phyloP scores from a whole-genome alignment of 805 yeast genomes.

The Wilhelminamyces savonicus region DNA sequence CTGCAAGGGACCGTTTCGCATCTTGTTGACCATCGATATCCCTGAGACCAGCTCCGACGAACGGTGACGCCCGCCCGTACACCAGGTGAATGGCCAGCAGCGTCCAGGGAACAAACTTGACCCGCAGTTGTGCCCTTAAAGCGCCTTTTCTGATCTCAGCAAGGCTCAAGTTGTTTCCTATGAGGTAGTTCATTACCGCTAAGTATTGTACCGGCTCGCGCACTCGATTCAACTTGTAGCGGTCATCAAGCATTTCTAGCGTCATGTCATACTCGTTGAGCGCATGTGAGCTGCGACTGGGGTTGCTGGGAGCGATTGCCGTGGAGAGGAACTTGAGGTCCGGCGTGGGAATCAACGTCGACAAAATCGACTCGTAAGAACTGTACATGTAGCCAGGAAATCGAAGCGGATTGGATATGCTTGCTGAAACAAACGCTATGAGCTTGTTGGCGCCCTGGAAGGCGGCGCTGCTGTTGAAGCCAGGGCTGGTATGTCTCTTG shows the following conservation, averaged over 20 bases:
- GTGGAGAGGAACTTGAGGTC: conserved; percentile 63
- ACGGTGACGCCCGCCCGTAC: conserved; percentile 68
- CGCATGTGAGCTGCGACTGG: conserved; percentile 28
- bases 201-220: conserved; percentile 44
- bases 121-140: conserved; percentile 55
- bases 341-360: conserved; percentile 82
- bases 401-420: conserved; percentile 79
- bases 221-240: conserved; percentile 62
- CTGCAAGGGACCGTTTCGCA: neutral
- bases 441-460: conserved; percentile 78
- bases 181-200: conserved; percentile 59
- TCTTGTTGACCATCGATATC: too few species aligned
- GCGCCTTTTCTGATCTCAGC: conserved; percentile 67
- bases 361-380: conserved; percentile 72
- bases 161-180: conserved; percentile 60
- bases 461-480: conserved; percentile 25
- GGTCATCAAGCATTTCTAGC: conserved; percentile 73
- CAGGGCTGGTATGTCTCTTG: conserved; percentile 28
- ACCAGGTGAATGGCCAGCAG: conserved; percentile 76
- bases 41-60: too few species aligned
- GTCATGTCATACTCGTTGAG: conserved; percentile 82
- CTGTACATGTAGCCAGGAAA: conserved; percentile 91
- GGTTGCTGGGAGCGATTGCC: conserved; percentile 27
- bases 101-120: conserved; percentile 82
- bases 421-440: conserved; percentile 78